A percentile compares a stretch with the other conserved stretches of the same genome.
phyloP scores from a whole-genome alignment of 2,329 filamentous ascomycete genomes.

The Trichoderma sp. region DNA sequence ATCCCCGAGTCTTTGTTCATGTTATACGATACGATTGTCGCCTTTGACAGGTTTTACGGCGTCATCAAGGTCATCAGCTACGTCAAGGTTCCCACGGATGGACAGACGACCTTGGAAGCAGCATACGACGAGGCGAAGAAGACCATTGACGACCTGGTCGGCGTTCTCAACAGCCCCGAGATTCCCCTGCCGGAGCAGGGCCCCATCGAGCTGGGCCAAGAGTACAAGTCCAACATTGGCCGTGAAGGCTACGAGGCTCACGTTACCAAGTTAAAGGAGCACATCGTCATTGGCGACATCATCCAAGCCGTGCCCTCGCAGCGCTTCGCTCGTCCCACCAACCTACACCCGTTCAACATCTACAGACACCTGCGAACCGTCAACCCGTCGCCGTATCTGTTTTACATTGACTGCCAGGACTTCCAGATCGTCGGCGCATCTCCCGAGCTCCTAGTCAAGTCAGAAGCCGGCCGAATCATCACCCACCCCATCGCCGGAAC shows the following conservation, averaged over 20 bases:
- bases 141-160: conserved; percentile 67
- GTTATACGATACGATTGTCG: conserved; percentile 92
- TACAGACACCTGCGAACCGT: conserved; percentile 96
- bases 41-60: conserved; percentile 93
- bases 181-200: conserved; percentile 76
- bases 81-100: conserved; percentile 65
- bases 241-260: conserved; percentile 86
- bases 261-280: conserved; percentile 81
- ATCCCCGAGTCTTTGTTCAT: conserved; percentile 96
- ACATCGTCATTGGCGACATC: conserved; percentile 90
- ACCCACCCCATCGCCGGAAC: conserved; percentile 98
- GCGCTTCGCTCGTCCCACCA: conserved; percentile 84
- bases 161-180: conserved; percentile 71
- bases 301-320: conserved; percentile 98
- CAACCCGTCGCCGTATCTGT: conserved; percentile 95
- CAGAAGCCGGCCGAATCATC: conserved; percentile 82
- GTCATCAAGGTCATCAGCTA: conserved; percentile 94
- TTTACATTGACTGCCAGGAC: conserved; percentile 87
- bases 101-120: conserved; percentile 53
- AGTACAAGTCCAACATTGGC: conserved; percentile 92
- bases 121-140: conserved; percentile 67
- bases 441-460: conserved; percentile 91
- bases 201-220: conserved; percentile 69
- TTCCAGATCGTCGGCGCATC: conserved; percentile 96
- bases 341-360: conserved; percentile 95